Conservation (phyloP, 306 rosid species). For the Cicer arietinum region DNA sequence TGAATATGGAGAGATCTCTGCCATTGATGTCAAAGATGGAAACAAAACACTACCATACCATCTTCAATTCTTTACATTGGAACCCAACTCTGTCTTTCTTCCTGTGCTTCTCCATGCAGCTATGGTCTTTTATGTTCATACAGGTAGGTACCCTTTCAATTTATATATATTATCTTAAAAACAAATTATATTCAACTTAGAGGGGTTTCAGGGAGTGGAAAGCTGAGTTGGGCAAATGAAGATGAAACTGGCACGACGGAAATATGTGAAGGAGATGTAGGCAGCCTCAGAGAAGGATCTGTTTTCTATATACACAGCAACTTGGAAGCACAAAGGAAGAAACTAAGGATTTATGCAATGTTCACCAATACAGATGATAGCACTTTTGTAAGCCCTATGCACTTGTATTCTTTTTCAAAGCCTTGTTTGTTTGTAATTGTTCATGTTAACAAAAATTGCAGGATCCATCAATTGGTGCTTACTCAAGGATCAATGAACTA, state of each 20-base stretch:
- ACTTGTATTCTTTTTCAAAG: background rate
- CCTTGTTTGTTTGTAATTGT: constrained; percentile 28
- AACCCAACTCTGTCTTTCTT: constrained; percentile 85
- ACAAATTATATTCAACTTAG: background rate
- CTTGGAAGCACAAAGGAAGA: constrained; percentile 61
- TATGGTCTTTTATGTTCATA: constrained; percentile 77
- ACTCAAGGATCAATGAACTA: constrained; percentile 68
- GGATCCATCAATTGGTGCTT: constrained; percentile 75
- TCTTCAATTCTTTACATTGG: constrained; percentile 79
- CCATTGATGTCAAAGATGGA: constrained; percentile 58
- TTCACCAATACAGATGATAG: constrained; percentile 61
- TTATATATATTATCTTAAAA: background rate
- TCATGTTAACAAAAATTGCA: constrained; percentile 45
- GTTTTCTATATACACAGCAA: constrained; percentile 70
- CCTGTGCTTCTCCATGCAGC: constrained; percentile 83
- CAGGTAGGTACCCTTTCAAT: constrained; percentile 65
- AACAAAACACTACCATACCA: constrained; percentile 59
- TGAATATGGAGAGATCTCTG: constrained; percentile 69
- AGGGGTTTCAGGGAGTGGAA: constrained; percentile 71
- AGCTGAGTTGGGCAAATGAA: constrained; percentile 58
- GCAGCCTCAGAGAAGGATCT: constrained; percentile 65
- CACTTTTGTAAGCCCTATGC: constrained; percentile 53
- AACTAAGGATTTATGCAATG: constrained; percentile 73
- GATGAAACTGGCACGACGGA: constrained; percentile 44
- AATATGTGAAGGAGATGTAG: constrained; percentile 69